These are phyloP conservation scores for Colletotrichum viniferum DNA, from an alignment of 2,329 filamentous ascomycete species.

Conservation along the genomic window DNA sequence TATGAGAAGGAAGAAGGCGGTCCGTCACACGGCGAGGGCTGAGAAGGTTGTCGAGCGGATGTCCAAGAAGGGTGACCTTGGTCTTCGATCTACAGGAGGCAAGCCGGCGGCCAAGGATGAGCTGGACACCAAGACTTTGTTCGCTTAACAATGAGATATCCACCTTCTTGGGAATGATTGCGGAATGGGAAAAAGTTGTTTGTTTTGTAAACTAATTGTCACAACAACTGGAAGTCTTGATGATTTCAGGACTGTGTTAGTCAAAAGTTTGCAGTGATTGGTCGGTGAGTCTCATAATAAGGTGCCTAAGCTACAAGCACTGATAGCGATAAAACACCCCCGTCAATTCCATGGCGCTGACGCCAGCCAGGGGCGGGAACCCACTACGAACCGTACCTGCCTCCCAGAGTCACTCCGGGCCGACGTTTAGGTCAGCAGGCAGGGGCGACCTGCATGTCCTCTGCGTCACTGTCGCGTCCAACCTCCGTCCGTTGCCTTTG, in stretches of 20 bases:
- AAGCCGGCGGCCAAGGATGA: conserved; percentile 67
- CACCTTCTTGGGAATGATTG: not conserved
- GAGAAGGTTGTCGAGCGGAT: conserved; percentile 76
- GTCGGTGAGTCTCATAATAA: not conserved
- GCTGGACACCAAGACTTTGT: conserved; percentile 78
- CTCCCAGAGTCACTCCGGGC: not conserved
- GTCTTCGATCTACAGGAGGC: conserved; percentile 71
- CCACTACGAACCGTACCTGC: not conserved
- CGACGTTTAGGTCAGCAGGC: conserved; percentile 13
- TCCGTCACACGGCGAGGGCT: conserved; percentile 75
- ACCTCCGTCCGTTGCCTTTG: not conserved
- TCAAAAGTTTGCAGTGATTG: not conserved
- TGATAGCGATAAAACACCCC: not conserved
- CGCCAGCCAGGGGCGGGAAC: not conserved
- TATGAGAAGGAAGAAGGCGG: conserved; percentile 75
- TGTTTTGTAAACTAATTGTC: not conserved
- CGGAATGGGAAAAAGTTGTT: not conserved
- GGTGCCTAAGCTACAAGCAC: not conserved
- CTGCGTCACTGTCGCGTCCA: conserved; percentile 10
- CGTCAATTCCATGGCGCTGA: not conserved
- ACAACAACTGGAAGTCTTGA: not conserved
- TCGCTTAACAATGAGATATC: conserved; percentile 58
- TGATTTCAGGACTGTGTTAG: not conserved
- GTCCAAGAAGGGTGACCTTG: conserved; percentile 77
- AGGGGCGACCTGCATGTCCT: not conserved